Conservation (phyloP, 768 basidiomycete genomes). For the Trametes cinnabarina region DNA sequence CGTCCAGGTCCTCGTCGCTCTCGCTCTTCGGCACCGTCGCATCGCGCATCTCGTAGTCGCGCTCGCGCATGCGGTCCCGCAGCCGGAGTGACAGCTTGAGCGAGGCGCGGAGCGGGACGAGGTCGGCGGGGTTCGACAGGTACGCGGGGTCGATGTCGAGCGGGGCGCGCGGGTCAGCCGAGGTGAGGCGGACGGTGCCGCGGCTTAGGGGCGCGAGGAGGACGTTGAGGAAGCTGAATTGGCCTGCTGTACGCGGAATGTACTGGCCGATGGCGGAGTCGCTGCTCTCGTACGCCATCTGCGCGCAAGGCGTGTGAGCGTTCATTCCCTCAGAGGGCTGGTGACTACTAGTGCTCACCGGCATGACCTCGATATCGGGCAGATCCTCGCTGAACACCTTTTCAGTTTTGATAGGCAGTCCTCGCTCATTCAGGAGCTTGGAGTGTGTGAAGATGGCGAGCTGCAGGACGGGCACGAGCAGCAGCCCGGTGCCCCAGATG, state of each 20-base stretch:
- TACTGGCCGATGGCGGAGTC: not conserved
- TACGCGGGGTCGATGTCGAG: conserved; percentile 33
- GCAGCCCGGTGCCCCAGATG: conserved; percentile 34
- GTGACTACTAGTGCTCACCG: conserved; percentile 19
- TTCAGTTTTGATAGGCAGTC: conserved; percentile 5
- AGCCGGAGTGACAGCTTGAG: conserved; percentile 24
- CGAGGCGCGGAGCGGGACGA: conserved; percentile 24
- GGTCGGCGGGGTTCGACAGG: conserved; percentile 30
- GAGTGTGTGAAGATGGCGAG: conserved; percentile 33
- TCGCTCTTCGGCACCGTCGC: conserved; percentile 28
- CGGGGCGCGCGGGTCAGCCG: conserved; percentile 29
- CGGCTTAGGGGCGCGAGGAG: conserved; percentile 26
- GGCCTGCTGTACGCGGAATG: conserved; percentile 10
- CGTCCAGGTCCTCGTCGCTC: conserved; percentile 32
- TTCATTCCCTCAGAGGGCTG: too few relatives aligned
- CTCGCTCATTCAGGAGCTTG: conserved; percentile 25
- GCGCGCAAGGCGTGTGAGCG: too few relatives aligned
- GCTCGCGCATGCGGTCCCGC: conserved; percentile 17
- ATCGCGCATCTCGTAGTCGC: conserved; percentile 20
- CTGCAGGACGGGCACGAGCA: conserved; percentile 33
- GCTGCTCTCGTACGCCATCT: conserved; percentile 21
- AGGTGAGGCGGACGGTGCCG: conserved; percentile 30
- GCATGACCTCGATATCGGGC: conserved; percentile 43
- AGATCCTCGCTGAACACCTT: conserved; percentile 24
- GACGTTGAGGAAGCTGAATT: conserved; percentile 22